Evolutionary conservation across 441 rosid species (phyloP).

Genomic region (Populus tomentosa): DNA sequence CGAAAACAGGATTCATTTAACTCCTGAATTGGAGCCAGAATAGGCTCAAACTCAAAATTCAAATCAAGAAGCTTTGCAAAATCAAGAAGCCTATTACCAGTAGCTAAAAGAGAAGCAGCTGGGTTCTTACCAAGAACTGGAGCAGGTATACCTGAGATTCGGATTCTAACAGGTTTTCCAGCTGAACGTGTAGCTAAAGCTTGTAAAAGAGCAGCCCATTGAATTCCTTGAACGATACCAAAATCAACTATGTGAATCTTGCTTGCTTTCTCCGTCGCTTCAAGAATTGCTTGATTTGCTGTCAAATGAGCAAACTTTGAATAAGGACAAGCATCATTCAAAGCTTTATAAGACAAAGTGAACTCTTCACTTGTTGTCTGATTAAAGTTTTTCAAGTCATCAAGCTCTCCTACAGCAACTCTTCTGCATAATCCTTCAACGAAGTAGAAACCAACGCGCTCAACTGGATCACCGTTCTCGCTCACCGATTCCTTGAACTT

Average conservation of each 20-base stretch:
- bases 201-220: slow-evolving; percentile 84
- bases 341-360: slow-evolving; percentile 60
- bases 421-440: slow-evolving; percentile 46
- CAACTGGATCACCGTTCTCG: slow-evolving; percentile 55
- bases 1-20: slow-evolving; percentile 51
- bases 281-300: slow-evolving; percentile 88
- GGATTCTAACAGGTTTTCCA: slow-evolving; percentile 62
- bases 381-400: neutral
- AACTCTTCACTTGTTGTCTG: slow-evolving; percentile 45
- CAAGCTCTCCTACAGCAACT: slow-evolving; percentile 22
- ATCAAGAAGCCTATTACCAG: slow-evolving; percentile 74
- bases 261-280: slow-evolving; percentile 60
- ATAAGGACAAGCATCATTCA: slow-evolving; percentile 45
- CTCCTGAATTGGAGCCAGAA: slow-evolving; percentile 57
- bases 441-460: slow-evolving; percentile 72
- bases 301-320: slow-evolving; percentile 85
- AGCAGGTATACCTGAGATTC: slow-evolving; percentile 90
- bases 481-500: slow-evolving; percentile 49
- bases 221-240: slow-evolving; percentile 91
- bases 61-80: slow-evolving; percentile 65
- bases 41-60: slow-evolving; percentile 69
- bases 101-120: slow-evolving; percentile 52
- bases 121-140: slow-evolving; percentile 65
- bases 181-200: slow-evolving; percentile 71
- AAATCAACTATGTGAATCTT: slow-evolving; percentile 89